Evolutionary conservation across 2,329 filamentous ascomycete species (phyloP).

Genomic region (Paramyrothecium roridum): DNA sequence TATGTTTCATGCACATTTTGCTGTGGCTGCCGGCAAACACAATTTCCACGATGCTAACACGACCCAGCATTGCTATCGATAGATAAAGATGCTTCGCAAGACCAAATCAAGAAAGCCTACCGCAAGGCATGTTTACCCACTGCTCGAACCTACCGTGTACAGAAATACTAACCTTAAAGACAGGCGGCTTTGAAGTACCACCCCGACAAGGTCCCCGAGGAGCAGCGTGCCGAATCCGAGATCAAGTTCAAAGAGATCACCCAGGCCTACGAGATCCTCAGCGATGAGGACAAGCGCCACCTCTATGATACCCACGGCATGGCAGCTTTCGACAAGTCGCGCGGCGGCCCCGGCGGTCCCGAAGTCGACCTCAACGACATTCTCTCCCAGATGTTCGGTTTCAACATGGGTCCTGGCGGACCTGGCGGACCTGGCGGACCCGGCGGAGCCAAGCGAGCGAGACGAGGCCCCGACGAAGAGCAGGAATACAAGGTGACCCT

Average conservation of each 20-base stretch:
- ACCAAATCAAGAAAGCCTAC: conserved; percentile 93
- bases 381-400: conserved; percentile 86
- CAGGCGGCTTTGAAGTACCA: conserved; percentile 85
- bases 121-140: conserved; percentile 65
- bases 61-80: conserved; percentile 73
- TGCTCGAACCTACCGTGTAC: neutral
- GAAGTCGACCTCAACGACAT: conserved; percentile 89
- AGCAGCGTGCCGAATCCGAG: conserved; percentile 81
- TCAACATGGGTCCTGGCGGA: conserved; percentile 60
- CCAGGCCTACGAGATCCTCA: conserved; percentile 96
- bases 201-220: conserved; percentile 91
- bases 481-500: conserved; percentile 87
- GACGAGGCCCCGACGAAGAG: conserved; percentile 79
- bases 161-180: conserved; percentile 7
- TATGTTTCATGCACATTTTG: conserved; percentile 27
- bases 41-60: conserved; percentile 5
- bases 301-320: conserved; percentile 94
- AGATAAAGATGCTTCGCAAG: conserved; percentile 65
- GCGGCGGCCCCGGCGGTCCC: conserved; percentile 62
- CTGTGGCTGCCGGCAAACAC: neutral
- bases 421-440: conserved; percentile 42
- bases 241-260: conserved; percentile 89
- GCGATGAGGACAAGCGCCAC: conserved; percentile 88
- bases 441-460: conserved; percentile 57
- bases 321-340: conserved; percentile 83